Conservation (phyloP, 805 yeast genomes). For the Metschnikowia santaceciliae region DNA sequence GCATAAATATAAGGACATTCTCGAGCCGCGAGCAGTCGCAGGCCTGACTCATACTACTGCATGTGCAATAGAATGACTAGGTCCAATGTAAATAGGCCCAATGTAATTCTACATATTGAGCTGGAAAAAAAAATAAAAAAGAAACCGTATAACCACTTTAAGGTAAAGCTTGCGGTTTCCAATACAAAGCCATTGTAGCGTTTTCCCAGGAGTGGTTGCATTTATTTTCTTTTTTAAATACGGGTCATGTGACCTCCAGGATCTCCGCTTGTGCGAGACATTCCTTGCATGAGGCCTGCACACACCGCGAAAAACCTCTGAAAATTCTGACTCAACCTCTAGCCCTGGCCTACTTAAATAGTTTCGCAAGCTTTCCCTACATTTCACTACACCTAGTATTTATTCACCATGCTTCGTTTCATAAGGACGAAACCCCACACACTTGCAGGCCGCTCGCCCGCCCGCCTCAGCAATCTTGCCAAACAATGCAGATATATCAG, state of each 20-base stretch:
- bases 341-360: neutral
- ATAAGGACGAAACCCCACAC: slow-evolving; percentile 13
- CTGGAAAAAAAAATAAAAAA: neutral
- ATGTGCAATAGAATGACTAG: neutral
- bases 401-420: slow-evolving; percentile 15
- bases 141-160: neutral
- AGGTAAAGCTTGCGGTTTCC: too few species aligned
- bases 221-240: neutral
- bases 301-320: slow-evolving; percentile 7
- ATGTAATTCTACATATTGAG: neutral
- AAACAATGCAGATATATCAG: slow-evolving; percentile 26
- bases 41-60: neutral
- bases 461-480: slow-evolving; percentile 8
- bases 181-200: too few species aligned
- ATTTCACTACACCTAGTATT: neutral
- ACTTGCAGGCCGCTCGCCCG: slow-evolving; percentile 10
- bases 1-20: neutral
- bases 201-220: too few species aligned
- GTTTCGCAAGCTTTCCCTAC: neutral
- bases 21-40: neutral
- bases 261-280: slow-evolving; percentile 12
- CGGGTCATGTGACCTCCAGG: neutral
- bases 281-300: slow-evolving; percentile 6
- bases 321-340: slow-evolving; percentile 12
- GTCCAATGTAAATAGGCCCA: too few species aligned